Percentiles rank a stretch among this genome's conserved stretches.
Conservation (phyloP, 371 early-diverging fungal species). For the Mortierella sp. region DNA sequence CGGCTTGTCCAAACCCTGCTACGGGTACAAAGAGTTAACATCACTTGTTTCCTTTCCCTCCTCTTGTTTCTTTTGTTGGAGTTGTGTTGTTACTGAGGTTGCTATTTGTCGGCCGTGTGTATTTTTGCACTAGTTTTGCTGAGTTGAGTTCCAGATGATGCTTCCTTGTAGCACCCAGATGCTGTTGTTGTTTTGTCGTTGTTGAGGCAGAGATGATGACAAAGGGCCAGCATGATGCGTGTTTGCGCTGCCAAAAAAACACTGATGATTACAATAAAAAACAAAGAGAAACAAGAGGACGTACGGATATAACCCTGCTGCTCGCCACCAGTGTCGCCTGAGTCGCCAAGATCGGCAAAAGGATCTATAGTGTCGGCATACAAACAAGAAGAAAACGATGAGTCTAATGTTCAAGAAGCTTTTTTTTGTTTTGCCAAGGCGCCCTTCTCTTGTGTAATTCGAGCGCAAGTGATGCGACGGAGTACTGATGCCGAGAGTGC, state of each 20-base stretch:
- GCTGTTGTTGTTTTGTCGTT: not conserved
- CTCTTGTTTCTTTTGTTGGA: not conserved
- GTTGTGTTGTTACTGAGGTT: slow-evolving; percentile 26
- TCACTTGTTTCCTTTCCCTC: slow-evolving; percentile 42
- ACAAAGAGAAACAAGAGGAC: slow-evolving; percentile 39
- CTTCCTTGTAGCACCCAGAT: not conserved
- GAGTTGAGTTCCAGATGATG: not conserved
- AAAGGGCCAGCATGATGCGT: not conserved
- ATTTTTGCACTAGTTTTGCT: not conserved
- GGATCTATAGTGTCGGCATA: slow-evolving; percentile 68
- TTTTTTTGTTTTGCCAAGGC: not conserved
- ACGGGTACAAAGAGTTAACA: slow-evolving; percentile 45
- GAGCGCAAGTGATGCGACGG: too few relatives aligned
- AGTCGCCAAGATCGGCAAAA: slow-evolving; percentile 86
- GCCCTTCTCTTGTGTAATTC: not conserved
- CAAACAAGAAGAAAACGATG: not conserved
- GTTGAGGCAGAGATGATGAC: not conserved
- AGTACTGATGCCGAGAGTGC: not conserved
- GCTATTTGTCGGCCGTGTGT: slow-evolving; percentile 13
- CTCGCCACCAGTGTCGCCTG: slow-evolving; percentile 66
- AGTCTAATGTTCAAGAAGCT: not conserved
- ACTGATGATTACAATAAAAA: not conserved
- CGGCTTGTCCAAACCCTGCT: slow-evolving; percentile 52
- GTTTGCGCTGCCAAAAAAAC: not conserved
- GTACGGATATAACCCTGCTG: slow-evolving; percentile 83